Base-by-base conservation (phyloP, 768 basidiomycete species). In the Tulasnella calospora region DNA sequence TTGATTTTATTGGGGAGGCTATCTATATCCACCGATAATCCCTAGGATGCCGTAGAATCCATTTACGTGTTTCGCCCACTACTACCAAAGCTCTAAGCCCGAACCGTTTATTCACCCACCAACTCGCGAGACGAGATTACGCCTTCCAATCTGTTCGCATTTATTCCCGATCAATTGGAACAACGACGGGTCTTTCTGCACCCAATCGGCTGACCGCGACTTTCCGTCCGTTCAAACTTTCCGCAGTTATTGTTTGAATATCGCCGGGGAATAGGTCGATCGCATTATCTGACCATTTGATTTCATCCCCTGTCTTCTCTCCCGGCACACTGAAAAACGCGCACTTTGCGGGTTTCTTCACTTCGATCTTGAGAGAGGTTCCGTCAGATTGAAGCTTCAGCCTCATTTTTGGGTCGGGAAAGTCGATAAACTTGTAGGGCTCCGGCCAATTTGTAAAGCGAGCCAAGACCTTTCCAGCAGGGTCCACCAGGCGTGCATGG, bases 361-460 rank as follows among this genome's bases (percentile, higher is more conserved):
- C 83, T 21, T 79, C 41, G 8, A 83, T 41, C 12, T 19, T 73
- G 9, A 83, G 40, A 12, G 47, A 41, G 19, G 81, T 81, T 7
- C 78, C 80, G 1, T 73, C 77, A 12, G 76, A 61, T 2, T 33
- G 33, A 19, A 80, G 76, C 4, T 51, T 40, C 35, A 84, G 79
- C 21, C 46, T 80, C 0, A 61, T 38, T 33, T 76, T 13, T 12
- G 84, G 84, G 35, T 84, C 81, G 36, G 84, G 84, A 77, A 83
- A 81, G n/a, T 82, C 82, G 44, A 84, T 57, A 71, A 81, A 80
- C 12, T 83, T 82, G 79, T 79, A 84, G 61, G 84, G 85, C 47
- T 85, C 84, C 0, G 84, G 80, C 80, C 77, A 84, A 81, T 84
- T 79, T 38, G 82, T 71, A 44, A 82, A 82, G 7, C 85, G 81